Base-by-base conservation (phyloP, 2,329 filamentous ascomycete species). In the Venturia aucupariae region DNA sequence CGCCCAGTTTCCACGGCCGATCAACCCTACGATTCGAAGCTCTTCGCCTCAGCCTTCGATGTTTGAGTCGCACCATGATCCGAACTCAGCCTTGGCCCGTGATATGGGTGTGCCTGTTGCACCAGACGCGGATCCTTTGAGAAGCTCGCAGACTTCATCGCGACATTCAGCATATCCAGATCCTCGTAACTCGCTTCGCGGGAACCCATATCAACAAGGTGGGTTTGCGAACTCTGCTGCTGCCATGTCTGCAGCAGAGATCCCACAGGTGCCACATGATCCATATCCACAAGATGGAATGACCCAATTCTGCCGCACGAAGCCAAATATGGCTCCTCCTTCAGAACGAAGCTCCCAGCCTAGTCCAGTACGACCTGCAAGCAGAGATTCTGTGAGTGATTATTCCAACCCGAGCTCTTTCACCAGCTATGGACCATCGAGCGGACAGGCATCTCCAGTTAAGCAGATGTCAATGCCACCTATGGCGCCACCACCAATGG, bases 41-140 rank as follows among this genome's bases (percentile, higher is more conserved):
- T 96, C 94, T 0, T 99, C 94, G 8, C 94, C 95, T 1, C 92
- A 96, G 72, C 93, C 93, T 13, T 97, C 94, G 3, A 91, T 88
- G 0, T 96, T 90, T 69, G 91, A 95, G 72, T 96, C 92, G 42
- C 92, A 96, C 69, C 90, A 96, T 73, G 92, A 96, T 71, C 90
- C 90, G 2, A 85, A 92, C 70, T 89, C 88, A 7, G 83, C 84
- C 54, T 77, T 94, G 65, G 88, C 88, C 8, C 82, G 86, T 64
- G 86, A 90, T 67, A 77, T 94, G 73, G 85, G 82, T 22, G 51
- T 64, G 17, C 42, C 46, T 57, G 27, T 32, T 60, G 27, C 71
- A 41, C 69, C 68, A 24, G 46, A 55, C 19, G 24, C 15, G 22
- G 62, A 63, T 63, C 62, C 62, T 27, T 42, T 63, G 24, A 38